Evolutionary conservation across 257 asterid species (phyloP), one percentile per base, ranked within the genome.

Genomic region (Petrea volubilis): DNA sequence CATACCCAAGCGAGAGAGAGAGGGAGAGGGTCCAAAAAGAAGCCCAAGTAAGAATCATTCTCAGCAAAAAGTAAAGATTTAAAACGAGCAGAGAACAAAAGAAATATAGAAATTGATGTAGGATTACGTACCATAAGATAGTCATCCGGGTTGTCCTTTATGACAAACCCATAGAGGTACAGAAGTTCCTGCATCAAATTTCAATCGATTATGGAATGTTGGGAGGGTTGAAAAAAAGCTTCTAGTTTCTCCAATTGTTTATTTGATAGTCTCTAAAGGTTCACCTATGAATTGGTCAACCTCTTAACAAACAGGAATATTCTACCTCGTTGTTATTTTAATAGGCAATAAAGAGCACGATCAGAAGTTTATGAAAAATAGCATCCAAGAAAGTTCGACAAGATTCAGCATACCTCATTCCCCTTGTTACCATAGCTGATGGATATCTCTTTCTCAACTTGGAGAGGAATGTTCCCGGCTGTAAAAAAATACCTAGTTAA

Each of bases 371-470:
- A 60, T 21, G 40, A 61, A 68, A 34, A 24, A 58, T 17, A 51
- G 53, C 36, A 29, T 52, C 44, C 31, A 23, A 64, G 66, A 66
- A 55, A 80, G 34, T 18, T 49, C 33, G 20, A 7, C 34, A 31
- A 64, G 71, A 56, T 68, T 34, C 53, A 56, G 24, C 51, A 60
- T 83, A 95, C 99, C 99, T 95, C 99, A 79, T 90, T 91, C 64
- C 99, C 99, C 87, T 95, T 95, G 91, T 83, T 74, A 27, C 99
- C 98, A 34, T 94, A 94, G 74, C 97, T 94, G 80, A 94, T 94
- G 67, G 93, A 78, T 81, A 91, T 85, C 87, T 94, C 99, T 71
- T 82, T 83, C 66, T 73, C 90, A 29, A 71, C 85, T 60, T 82
- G 70, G 50, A 67, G 79, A 40, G 72, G 55, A 78, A 62, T 74